Evolutionary conservation across 225 moss, liverwort and hornwort species (phyloP).

Genomic region (Rhytidiadelphus loreus): DNA sequence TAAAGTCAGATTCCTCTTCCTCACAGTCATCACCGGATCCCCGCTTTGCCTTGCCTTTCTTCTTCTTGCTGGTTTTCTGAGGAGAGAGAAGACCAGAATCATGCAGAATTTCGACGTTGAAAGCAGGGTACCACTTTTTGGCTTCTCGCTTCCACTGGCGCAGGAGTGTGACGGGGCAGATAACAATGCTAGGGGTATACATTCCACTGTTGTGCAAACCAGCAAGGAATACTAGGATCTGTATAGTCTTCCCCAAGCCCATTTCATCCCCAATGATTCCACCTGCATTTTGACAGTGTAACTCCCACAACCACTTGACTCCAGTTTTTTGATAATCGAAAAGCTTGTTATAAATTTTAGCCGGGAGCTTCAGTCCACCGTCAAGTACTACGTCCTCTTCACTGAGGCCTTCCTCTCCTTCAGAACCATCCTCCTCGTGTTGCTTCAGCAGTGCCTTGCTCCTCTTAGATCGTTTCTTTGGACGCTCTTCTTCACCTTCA

Average conservation of each 20-base stretch:
- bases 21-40: conserved; percentile 32
- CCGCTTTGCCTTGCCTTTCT: conserved; percentile 20
- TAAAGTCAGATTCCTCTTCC: conserved; percentile 26
- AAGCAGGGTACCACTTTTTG: conserved; percentile 73
- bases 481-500: conserved; percentile 30
- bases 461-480: conserved; percentile 24
- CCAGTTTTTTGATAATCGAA: conserved; percentile 95
- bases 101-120: conserved; percentile 72
- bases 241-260: conserved; percentile 96
- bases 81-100: conserved; percentile 50
- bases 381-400: conserved; percentile 72
- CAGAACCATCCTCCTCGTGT: conserved; percentile 24
- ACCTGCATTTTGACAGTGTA: conserved; percentile 90
- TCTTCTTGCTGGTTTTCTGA: conserved; percentile 24
- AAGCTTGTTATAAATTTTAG: conserved; percentile 52
- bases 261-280: conserved; percentile 98
- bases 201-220: conserved; percentile 77
- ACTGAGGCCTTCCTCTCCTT: conserved; percentile 11
- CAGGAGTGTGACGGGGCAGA: conserved; percentile 92
- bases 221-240: conserved; percentile 70
- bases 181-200: conserved; percentile 65
- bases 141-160: conserved; percentile 94
- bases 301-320: conserved; percentile 98
- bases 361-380: conserved; percentile 77
- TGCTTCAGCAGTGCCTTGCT: conserved; percentile 3